Evolutionary conservation across 169 alveolate genomes (phyloP), one percentile per base, ranked within the genome.

Genomic region (Eimeria praecox): DNA sequence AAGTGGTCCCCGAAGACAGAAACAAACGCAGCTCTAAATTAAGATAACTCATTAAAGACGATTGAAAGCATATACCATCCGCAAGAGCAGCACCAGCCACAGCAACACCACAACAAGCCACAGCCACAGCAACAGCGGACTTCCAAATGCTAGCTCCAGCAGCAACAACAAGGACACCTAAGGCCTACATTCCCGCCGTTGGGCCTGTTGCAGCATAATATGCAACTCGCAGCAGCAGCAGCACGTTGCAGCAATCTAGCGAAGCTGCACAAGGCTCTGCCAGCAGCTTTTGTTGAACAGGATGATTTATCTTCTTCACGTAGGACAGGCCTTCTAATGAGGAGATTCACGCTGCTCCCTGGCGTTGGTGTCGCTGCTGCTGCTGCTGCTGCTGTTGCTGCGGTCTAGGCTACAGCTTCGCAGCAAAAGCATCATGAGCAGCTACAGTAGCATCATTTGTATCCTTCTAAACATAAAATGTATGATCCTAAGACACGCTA

Each of bases 311-410:
- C 18, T 64, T n/a, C 16, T 14, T 64, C 38, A 64, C 35, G 5
- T 1, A 8, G 18, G 42, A 1, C 10, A 8, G 16, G 18, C 22
- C 9, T 5, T 38, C 75, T 14, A 10, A 22, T 14, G 35, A 8
- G 38, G 22, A 27, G 75, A 62, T 12, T 12, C 66, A 12, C 18
- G 66, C 66, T 56, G 66, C 66, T 8, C 2, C 66, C n/a, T 59
- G 33, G 30, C 8, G 69, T 14, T 33, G 69, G 30, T 22, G n/a
- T 38, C 33, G 82, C 82, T n/a, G 46, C 42, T 69, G 82, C 40
- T 20, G 78, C 78, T 30, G 46, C 85, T 38, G 85, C 85, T 38
- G 85, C 85, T 73, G 83, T 3, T 73, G 54, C 54, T 73, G 83
- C 30, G 49, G 33, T 73, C 75, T 64, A 5, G 18, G 12, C 14